phyloP scores from a whole-genome alignment of 495 filamentous ascomycete species.

The Podospora fimiseda region DNA sequence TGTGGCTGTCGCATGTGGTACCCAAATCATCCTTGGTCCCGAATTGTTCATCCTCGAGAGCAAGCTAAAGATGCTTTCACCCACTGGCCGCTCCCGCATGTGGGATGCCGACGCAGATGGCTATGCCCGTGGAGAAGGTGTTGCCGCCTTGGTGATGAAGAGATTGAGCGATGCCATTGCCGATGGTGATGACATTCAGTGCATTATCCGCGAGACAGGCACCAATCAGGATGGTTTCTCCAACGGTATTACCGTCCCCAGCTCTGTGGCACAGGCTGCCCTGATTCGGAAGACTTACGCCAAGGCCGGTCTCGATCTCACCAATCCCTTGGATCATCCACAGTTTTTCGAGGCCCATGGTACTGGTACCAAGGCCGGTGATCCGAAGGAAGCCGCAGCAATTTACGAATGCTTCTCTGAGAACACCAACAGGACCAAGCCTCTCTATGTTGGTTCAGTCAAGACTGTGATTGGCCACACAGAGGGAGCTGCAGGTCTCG shows the following conservation, averaged over 20 bases:
- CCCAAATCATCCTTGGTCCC: constrained; percentile 45
- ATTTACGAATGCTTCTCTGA: constrained; percentile 33
- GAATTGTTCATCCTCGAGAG: constrained; percentile 26
- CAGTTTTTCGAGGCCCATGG: constrained; percentile 43
- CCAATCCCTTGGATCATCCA: constrained; percentile 20
- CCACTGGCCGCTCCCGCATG: constrained; percentile 41
- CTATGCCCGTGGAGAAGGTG: constrained; percentile 55
- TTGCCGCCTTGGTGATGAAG: constrained; percentile 51
- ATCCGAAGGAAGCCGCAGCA: constrained; percentile 28
- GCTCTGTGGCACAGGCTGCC: constrained; percentile 40
- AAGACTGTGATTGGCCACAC: constrained; percentile 52
- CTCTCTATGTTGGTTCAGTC: constrained; percentile 45
- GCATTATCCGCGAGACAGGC: constrained; percentile 48
- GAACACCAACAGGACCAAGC: constrained; percentile 16
- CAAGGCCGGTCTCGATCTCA: constrained; percentile 36
- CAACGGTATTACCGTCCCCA: constrained; percentile 48
- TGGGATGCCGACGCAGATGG: constrained; percentile 57
- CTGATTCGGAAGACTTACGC: constrained; percentile 44
- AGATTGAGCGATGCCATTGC: constrained; percentile 39
- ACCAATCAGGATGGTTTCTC: constrained; percentile 51
- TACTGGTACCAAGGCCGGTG: constrained; percentile 13
- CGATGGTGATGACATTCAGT: constrained; percentile 50
- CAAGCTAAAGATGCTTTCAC: constrained; percentile 30
- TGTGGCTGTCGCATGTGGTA: constrained; percentile 43
- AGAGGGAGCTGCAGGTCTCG: constrained; percentile 46